Base-by-base conservation (phyloP, 108 stramenopile species). In the Thalassiosira profunda region DNA sequence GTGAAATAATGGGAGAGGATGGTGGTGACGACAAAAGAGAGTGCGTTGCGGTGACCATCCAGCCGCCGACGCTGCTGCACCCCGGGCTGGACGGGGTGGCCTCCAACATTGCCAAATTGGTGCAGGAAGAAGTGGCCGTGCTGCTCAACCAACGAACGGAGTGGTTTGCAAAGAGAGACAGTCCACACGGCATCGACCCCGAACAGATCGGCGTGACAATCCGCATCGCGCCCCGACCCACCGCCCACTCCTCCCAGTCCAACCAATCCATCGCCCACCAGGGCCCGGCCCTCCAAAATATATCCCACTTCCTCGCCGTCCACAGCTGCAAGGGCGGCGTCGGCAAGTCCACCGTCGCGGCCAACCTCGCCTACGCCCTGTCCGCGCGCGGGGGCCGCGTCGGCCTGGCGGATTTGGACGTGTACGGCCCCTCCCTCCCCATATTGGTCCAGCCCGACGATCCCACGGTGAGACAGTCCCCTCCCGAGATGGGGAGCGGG, bases 321-420 rank as follows among this genome's bases (percentile, higher is more conserved):
- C 94, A 94, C 72, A 89, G 89, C 58, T 95, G 94, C 59, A 93
- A 91, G 76, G 99, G 99, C 23, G 99, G 99, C 5, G 99, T 99
- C 6, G 99, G 99, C 38, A 99, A 99, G 67, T 96, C 94, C 26
- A 99, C 99, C 4, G 84, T 98, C 20, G 96, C 98, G 3, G 87
- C 93, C 31, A 98, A 99, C 69, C 88, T 99, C 11, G 99, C 99
- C n/a, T 98, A 90, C 66, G 92, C 97, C 60, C 86, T 99, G 6
- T 86, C 95, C 3, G 67, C 82, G 23, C 58, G 84, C 68, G 97
- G 96, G 12, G 89, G 86, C 8, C 64, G 81, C n/a, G 86, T 99
- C 7, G 99, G 98, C 15, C 58, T 99, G n/a, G 65, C 98, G 3
- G 99, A 99, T 81, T 86, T 98, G 11, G 99, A 99, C 58, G 81